phyloP scores from a whole-genome alignment of 2,329 filamentous ascomycete genomes.

The Sarocladiaceae sp. region DNA sequence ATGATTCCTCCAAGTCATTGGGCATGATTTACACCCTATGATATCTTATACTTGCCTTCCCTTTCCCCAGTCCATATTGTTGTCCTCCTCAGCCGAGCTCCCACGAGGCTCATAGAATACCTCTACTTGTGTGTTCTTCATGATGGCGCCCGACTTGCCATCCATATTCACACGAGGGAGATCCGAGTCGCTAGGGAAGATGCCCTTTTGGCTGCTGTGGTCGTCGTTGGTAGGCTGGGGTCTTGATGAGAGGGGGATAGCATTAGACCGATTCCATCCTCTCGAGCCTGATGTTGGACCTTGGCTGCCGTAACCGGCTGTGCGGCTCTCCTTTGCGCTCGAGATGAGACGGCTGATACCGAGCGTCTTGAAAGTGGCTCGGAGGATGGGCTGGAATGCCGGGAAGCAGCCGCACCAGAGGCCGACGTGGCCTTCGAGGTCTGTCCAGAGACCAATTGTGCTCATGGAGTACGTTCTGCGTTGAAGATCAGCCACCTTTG shows the following conservation, averaged over 20 bases:
- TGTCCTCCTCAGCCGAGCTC: neutral
- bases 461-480: slow-evolving; percentile 30
- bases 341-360: slow-evolving; percentile 2
- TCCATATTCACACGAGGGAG: neutral
- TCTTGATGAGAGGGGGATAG: neutral
- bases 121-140: slow-evolving; percentile 4
- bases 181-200: neutral
- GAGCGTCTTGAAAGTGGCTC: slow-evolving; percentile 19
- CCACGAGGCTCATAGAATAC: slow-evolving; percentile 2
- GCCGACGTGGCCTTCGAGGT: slow-evolving; percentile 35
- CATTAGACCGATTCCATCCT: slow-evolving; percentile 2
- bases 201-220: slow-evolving; percentile 1
- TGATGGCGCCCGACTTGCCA: neutral
- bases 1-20: too few relatives aligned
- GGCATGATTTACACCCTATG: too few relatives aligned
- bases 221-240: slow-evolving; percentile 1
- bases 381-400: slow-evolving; percentile 30
- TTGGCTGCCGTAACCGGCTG: neutral
- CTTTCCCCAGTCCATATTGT: neutral
- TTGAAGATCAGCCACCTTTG: neutral
- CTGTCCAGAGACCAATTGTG: slow-evolving; percentile 30
- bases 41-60: too few relatives aligned
- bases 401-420: slow-evolving; percentile 36
- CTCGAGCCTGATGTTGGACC: neutral
- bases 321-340: neutral